Conservation (phyloP, 129 eudicot species). For the Flaveria sonorensis region DNA sequence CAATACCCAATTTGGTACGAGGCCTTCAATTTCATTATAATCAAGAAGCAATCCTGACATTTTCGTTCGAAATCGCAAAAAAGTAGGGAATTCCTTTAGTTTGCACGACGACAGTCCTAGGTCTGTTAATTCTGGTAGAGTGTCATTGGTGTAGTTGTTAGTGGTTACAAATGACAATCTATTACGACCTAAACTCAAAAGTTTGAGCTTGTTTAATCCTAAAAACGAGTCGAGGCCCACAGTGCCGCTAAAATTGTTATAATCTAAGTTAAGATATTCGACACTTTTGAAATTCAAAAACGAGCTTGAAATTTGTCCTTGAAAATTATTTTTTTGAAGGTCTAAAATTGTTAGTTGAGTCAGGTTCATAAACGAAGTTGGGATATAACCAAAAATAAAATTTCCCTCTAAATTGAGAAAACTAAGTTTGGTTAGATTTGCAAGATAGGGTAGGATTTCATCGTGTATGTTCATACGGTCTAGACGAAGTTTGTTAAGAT, state of each 20-base stretch:
- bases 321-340: background rate
- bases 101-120: slow-evolving; percentile 19
- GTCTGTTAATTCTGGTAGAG: background rate
- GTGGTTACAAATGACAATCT: background rate
- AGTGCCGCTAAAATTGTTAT: slow-evolving; percentile 26
- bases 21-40: slow-evolving; percentile 1
- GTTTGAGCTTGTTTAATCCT: slow-evolving; percentile 5
- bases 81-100: slow-evolving; percentile 16
- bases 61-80: slow-evolving; percentile 1
- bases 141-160: slow-evolving; percentile 12
- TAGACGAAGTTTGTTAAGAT: background rate
- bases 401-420: background rate
- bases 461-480: background rate
- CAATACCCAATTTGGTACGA: slow-evolving; percentile 20
- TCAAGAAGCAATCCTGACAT: background rate
- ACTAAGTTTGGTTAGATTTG: slow-evolving; percentile 24
- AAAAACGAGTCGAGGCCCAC: slow-evolving; percentile 25
- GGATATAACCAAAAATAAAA: slow-evolving; percentile 10
- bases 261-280: background rate
- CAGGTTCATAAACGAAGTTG: slow-evolving; percentile 22
- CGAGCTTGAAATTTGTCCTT: slow-evolving; percentile 27
- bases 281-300: slow-evolving; percentile 30
- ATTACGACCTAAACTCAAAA: background rate
- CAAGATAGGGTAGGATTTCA: slow-evolving; percentile 27
- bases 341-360: background rate